Evolutionary conservation across 345 rosid genomes (phyloP).

Genomic region (Streptanthus diversifolius): DNA sequence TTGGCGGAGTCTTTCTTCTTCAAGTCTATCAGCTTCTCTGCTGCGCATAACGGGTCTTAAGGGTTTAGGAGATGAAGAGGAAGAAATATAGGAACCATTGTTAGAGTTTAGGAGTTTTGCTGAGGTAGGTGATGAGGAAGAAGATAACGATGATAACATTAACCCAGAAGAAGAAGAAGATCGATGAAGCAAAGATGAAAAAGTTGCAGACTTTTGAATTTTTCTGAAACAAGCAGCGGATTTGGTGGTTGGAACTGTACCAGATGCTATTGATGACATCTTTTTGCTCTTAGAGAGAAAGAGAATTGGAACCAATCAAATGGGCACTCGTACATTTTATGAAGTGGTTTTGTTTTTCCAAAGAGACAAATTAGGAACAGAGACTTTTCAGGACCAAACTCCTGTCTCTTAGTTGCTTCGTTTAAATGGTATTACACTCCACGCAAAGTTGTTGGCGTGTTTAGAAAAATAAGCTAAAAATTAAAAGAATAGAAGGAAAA

Average conservation of each 20-base stretch:
- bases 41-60: constrained; percentile 27
- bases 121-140: neutral
- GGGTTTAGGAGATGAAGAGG: constrained; percentile 11
- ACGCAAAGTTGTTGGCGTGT: constrained; percentile 33
- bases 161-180: neutral
- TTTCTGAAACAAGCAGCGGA: neutral
- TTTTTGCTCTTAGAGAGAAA: constrained; percentile 6
- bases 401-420: neutral
- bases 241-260: constrained; percentile 1
- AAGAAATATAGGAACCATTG: neutral
- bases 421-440: constrained; percentile 24
- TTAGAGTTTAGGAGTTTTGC: constrained; percentile 11
- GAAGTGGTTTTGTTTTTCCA: neutral
- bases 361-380: constrained; percentile 13
- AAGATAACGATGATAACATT: constrained; percentile 1
- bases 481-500: neutral
- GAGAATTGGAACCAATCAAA: neutral
- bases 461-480: neutral
- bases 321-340: neutral
- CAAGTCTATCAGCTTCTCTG: constrained; percentile 17
- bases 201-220: neutral
- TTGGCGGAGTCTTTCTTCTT: constrained; percentile 1
- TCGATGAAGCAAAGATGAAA: neutral
- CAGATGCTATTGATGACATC: constrained; percentile 28
- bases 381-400: constrained; percentile 18